Conservation (phyloP, 73 alveolate genomes). For the Diophrys appendiculata region DNA sequence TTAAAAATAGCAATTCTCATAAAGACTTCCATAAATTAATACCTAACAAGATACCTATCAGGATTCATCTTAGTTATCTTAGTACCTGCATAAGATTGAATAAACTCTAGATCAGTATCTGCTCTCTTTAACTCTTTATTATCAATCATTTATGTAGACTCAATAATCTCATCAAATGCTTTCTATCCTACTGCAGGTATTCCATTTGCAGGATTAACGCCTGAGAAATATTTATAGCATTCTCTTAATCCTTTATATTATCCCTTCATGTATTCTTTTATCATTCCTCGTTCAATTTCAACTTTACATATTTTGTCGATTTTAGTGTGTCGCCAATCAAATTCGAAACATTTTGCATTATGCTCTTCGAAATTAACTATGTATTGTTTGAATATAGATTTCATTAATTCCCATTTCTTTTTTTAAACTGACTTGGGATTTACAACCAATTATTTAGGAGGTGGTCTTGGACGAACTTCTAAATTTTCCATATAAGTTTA, state of each 20-base stretch:
- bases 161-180: constrained; percentile 49
- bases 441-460: background rate
- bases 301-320: constrained; percentile 47
- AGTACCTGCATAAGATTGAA: too few relatives aligned
- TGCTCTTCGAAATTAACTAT: background rate
- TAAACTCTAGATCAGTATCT: constrained; percentile 66
- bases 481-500: constrained; percentile 13
- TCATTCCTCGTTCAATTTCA: constrained; percentile 19
- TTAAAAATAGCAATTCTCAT: constrained; percentile 72
- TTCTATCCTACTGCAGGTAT: constrained; percentile 59
- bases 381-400: background rate
- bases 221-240: constrained; percentile 62
- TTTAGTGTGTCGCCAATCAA: constrained; percentile 73
- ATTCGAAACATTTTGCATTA: constrained; percentile 68
- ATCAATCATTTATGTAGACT: constrained; percentile 32
- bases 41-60: constrained; percentile 66
- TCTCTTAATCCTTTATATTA: constrained; percentile 44
- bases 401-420: background rate
- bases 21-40: constrained; percentile 72
- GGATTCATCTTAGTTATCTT: constrained; percentile 70
- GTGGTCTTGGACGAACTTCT: constrained; percentile 34
- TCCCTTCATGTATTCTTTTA: constrained; percentile 5
- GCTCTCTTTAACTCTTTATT: constrained; percentile 27
- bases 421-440: background rate
- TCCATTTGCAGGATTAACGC: constrained; percentile 52